A percentile compares a stretch with the other conserved stretches of the same genome.
These are phyloP conservation scores for Brasenia schreberi DNA, from an alignment of 164 flowering plant genomes.

Conservation along the genomic window DNA sequence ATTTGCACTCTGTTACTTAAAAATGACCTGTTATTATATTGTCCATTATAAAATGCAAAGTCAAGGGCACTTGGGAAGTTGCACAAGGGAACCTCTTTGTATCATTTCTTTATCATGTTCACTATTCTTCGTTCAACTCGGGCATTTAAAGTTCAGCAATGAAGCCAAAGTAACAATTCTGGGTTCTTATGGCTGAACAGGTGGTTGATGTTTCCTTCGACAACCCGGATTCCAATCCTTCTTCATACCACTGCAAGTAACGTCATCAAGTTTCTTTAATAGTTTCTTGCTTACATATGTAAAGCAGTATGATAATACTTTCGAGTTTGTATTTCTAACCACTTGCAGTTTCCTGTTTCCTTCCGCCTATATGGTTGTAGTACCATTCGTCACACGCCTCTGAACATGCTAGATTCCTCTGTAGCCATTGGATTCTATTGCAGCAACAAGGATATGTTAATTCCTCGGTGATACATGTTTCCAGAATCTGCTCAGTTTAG, in stretches of 20 bases:
- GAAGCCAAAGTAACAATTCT: too few species aligned
- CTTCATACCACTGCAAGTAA: constrained; percentile 88
- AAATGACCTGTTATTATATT: too few species aligned
- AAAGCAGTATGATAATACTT: neutral
- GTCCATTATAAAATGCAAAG: neutral
- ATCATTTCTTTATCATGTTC: neutral
- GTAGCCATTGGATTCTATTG: constrained; percentile 93
- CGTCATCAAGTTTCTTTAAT: neutral
- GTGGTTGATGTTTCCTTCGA: constrained; percentile 35
- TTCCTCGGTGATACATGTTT: neutral
- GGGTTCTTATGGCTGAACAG: constrained; percentile 16
- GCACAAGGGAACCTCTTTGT: neutral
- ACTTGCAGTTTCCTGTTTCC: neutral
- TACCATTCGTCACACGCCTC: constrained; percentile 39
- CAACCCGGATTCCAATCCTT: constrained; percentile 54
- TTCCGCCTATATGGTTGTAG: constrained; percentile 18
- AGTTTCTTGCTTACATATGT: neutral
- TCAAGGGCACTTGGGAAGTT: neutral
- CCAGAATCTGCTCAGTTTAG: neutral
- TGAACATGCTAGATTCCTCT: constrained; percentile 79
- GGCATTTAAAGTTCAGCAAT: neutral
- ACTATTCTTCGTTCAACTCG: neutral
- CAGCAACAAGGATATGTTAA: constrained; percentile 48
- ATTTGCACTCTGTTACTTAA: too few species aligned
- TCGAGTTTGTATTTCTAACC: neutral